phyloP scores from a whole-genome alignment of 345 rosid species.

The Aquilaria sinensis region DNA sequence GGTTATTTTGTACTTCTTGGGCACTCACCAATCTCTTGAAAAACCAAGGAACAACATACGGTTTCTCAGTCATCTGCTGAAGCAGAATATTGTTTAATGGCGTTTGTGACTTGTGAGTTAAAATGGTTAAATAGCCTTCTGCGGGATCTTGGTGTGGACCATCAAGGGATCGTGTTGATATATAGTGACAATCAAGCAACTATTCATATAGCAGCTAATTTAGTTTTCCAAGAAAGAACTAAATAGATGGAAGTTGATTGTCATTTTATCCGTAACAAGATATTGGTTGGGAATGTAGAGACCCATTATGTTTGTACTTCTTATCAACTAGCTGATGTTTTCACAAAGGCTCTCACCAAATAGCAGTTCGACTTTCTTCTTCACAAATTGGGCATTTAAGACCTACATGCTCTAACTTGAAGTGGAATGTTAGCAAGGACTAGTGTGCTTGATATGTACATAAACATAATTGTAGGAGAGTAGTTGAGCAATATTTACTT shows the following conservation, averaged over 20 bases:
- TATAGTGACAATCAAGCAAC: slow-evolving; percentile 9
- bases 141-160: not conserved
- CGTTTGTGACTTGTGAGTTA: not conserved
- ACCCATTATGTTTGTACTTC: not conserved
- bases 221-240: slow-evolving; percentile 3
- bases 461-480: too few species aligned
- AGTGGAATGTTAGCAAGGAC: not conserved
- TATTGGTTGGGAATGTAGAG: not conserved
- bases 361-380: not conserved
- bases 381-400: not conserved
- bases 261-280: not conserved
- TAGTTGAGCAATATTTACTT: too few species aligned
- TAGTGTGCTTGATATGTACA: too few species aligned
- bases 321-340: not conserved
- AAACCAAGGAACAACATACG: not conserved
- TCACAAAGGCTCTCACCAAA: not conserved
- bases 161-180: not conserved
- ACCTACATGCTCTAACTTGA: slow-evolving; percentile 7
- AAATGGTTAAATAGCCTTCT: not conserved
- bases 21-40: not conserved
- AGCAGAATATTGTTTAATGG: slow-evolving; percentile 7
- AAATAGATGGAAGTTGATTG: slow-evolving; percentile 2
- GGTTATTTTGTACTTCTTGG: slow-evolving; percentile 5
- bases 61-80: not conserved
- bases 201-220: not conserved